Percentiles rank a stretch among this genome's conserved stretches.
These are phyloP conservation scores for Microbotryomycetes sp. DNA, from an alignment of 1,284 basidiomycete species.

Conservation along the genomic window DNA sequence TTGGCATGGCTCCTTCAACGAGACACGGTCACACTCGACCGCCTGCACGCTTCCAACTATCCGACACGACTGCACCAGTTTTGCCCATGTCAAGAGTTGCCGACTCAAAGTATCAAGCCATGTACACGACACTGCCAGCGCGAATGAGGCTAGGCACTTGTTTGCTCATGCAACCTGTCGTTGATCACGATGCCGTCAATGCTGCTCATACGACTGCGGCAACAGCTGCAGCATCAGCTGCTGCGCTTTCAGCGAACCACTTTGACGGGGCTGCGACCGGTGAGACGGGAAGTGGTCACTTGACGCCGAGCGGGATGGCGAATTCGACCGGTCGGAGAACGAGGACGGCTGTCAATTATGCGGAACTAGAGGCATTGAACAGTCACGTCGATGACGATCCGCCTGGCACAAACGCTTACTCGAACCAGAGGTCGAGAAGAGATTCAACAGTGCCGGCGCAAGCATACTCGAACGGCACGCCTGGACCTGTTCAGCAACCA, in stretches of 20 bases:
- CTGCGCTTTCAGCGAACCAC: too few species aligned
- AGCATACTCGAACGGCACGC: slow-evolving; percentile 41
- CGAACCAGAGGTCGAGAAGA: slow-evolving; percentile 14
- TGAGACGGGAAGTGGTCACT: slow-evolving; percentile 8
- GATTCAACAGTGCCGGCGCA: slow-evolving; percentile 1
- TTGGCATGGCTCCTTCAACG: too few species aligned
- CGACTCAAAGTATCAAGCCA: slow-evolving; percentile 52
- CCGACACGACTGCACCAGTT: slow-evolving; percentile 6
- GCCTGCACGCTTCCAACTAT: slow-evolving; percentile 6
- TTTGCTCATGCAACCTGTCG: slow-evolving; percentile 82
- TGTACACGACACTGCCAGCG: slow-evolving; percentile 76
- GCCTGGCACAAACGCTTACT: slow-evolving; percentile 5
- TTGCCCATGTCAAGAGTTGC: slow-evolving; percentile 25
- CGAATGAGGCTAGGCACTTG: slow-evolving; percentile 88
- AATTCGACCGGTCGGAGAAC: slow-evolving; percentile 14
- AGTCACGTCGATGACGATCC: slow-evolving; percentile 50
- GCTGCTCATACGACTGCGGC: background rate
- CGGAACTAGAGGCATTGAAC: slow-evolving; percentile 61
- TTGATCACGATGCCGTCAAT: slow-evolving; percentile 30
- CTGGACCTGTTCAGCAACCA: background rate
- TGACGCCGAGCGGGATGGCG: slow-evolving; percentile 2
- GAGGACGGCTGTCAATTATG: slow-evolving; percentile 69
- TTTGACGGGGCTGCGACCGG: background rate
- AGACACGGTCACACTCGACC: too few species aligned
- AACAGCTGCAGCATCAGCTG: background rate